Conservation (phyloP, 352 stramenopile genomes). For the Nothophytophthora sp. region DNA sequence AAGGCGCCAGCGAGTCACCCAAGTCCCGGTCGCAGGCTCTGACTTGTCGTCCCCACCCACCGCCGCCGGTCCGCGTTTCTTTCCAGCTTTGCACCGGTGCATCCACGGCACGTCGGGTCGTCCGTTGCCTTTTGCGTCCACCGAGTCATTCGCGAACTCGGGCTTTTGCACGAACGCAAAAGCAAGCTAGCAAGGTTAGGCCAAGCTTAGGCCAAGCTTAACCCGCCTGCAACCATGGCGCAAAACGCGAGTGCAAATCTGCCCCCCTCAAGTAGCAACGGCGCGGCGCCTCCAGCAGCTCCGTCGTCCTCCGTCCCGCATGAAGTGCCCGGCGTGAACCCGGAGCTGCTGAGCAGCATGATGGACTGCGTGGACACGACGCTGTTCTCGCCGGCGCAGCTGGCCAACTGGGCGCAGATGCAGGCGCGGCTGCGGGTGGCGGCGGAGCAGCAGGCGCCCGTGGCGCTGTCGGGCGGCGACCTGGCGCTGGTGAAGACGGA, state of each 20-base stretch:
- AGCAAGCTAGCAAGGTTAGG: too few relatives aligned
- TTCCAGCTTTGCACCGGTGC: too few relatives aligned
- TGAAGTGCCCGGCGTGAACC: conserved; percentile 48
- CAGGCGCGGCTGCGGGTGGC: conserved; percentile 61
- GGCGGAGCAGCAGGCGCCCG: conserved; percentile 43
- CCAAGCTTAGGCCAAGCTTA: too few relatives aligned
- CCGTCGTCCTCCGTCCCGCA: not conserved
- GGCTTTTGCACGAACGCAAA: too few relatives aligned
- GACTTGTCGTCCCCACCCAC: too few relatives aligned
- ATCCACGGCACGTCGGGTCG: too few relatives aligned
- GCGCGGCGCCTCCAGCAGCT: conserved; percentile 1
- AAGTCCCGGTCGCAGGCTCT: too few relatives aligned
- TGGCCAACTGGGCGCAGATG: conserved; percentile 82
- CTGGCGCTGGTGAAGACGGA: conserved; percentile 46
- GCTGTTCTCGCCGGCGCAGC: conserved; percentile 70
- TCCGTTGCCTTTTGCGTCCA: too few relatives aligned
- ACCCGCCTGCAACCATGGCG: conserved; percentile 17
- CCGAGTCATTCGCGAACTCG: too few relatives aligned
- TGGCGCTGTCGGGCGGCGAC: conserved; percentile 31
- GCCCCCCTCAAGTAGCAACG: too few relatives aligned
- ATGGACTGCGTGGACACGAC: conserved; percentile 88
- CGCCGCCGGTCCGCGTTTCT: too few relatives aligned
- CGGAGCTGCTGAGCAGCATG: conserved; percentile 78
- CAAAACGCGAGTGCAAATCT: conserved; percentile 6
- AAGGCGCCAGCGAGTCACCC: too few relatives aligned